Conservation (phyloP, 2,329 filamentous ascomycete species). For the Fusarium sp. region DNA sequence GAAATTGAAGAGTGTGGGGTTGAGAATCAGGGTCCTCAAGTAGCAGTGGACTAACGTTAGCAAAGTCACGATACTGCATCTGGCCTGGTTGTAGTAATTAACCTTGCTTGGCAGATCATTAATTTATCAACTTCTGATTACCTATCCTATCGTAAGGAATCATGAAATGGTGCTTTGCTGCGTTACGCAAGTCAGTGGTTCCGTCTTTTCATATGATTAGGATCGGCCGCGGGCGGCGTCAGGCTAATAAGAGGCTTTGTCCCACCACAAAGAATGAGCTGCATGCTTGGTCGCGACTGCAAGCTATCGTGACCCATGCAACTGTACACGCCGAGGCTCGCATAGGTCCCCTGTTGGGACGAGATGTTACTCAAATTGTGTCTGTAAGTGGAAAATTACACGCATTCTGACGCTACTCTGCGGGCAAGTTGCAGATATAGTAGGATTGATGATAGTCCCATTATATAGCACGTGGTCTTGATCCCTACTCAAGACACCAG, state of each 20-base stretch:
- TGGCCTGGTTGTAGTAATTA: slow-evolving; percentile 11
- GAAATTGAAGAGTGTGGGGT: slow-evolving; percentile 35
- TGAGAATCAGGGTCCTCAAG: slow-evolving; percentile 37
- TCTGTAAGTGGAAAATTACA: slow-evolving; percentile 3
- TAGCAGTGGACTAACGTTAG: slow-evolving; percentile 22
- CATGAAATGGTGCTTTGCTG: slow-evolving; percentile 7
- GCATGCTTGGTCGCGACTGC: not conserved
- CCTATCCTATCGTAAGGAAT: slow-evolving; percentile 5
- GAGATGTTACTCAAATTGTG: not conserved
- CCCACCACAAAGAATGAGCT: slow-evolving; percentile 10
- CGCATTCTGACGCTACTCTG: slow-evolving; percentile 14
- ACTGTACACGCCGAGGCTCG: slow-evolving; percentile 18
- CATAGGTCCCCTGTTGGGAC: not conserved
- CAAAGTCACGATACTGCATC: slow-evolving; percentile 31
- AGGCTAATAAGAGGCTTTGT: slow-evolving; percentile 17
- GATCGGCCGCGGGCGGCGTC: slow-evolving; percentile 28
- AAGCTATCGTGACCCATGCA: not conserved
- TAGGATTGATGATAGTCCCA: slow-evolving; percentile 9
- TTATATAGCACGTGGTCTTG: slow-evolving; percentile 26
- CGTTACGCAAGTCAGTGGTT: slow-evolving; percentile 6
- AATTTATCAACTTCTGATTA: slow-evolving; percentile 28
- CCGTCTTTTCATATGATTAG: slow-evolving; percentile 29
- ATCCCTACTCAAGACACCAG: slow-evolving; percentile 24
- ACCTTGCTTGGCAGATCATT: slow-evolving; percentile 25
- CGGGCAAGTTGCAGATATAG: slow-evolving; percentile 19